phyloP scores from a whole-genome alignment of 169 alveolate species.

The Pseudocohnilembus persalinus region DNA sequence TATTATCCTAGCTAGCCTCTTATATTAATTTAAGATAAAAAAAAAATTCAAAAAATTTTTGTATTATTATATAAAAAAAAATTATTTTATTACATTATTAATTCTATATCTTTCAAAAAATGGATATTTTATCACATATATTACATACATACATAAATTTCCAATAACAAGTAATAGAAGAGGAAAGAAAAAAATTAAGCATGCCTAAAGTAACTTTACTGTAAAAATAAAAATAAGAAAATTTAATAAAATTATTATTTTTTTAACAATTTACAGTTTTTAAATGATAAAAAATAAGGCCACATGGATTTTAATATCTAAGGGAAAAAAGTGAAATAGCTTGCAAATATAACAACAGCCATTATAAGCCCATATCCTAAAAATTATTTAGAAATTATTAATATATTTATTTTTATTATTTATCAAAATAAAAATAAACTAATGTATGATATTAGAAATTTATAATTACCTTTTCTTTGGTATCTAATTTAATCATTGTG shows the following conservation, averaged over 20 bases:
- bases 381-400: background rate
- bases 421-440: no score
- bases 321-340: conserved; percentile 8
- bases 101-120: conserved; percentile 72
- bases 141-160: conserved; percentile 45
- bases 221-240: background rate
- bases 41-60: no score
- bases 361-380: conserved; percentile 42
- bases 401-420: conserved; percentile 21
- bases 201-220: conserved; percentile 26
- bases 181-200: conserved; percentile 30
- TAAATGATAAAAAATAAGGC: background rate
- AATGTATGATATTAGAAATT: background rate
- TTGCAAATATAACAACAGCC: conserved; percentile 17
- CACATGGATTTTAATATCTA: background rate
- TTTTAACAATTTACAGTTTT: background rate
- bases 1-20: no score
- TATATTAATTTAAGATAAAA: no score
- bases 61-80: background rate
- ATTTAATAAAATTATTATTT: background rate
- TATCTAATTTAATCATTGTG: background rate
- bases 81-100: background rate
- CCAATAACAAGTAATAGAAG: conserved; percentile 10
- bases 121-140: conserved; percentile 54
- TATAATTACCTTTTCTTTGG: conserved; percentile 10